phyloP scores from a whole-genome alignment of 306 rosid genomes.

The Sechiopsis laciniata region DNA sequence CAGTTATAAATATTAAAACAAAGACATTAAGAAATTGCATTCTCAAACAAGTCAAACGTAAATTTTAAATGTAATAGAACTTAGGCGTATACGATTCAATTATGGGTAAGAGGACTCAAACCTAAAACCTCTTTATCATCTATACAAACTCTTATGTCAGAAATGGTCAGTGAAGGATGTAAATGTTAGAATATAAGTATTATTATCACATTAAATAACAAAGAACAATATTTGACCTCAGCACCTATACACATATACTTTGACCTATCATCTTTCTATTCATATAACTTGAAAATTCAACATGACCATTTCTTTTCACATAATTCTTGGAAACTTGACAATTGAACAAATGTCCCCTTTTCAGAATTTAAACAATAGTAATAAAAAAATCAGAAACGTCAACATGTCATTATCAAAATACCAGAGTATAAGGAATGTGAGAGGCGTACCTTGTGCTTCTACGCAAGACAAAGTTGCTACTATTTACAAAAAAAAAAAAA shows the following conservation, averaged over 20 bases:
- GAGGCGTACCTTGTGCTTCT: constrained; percentile 53
- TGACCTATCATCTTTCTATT: not conserved
- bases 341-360: not conserved
- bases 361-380: not conserved
- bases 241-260: not conserved
- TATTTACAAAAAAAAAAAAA: not conserved
- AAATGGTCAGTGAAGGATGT: not conserved
- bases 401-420: not conserved
- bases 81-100: too few relatives aligned
- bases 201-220: not conserved
- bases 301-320: not conserved
- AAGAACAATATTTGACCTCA: not conserved
- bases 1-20: too few relatives aligned
- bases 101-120: too few relatives aligned
- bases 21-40: not conserved
- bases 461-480: constrained; percentile 25
- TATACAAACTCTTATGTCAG: too few relatives aligned
- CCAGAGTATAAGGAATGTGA: constrained; percentile 2
- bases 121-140: too few relatives aligned
- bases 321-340: not conserved
- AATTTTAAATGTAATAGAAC: not conserved
- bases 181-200: not conserved
- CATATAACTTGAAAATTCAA: not conserved
- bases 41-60: not conserved
- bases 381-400: not conserved